Evolutionary conservation across 2,329 filamentous ascomycete genomes (phyloP), one percentile per base, ranked within the genome.

Genomic region (Fusarium setosum): DNA sequence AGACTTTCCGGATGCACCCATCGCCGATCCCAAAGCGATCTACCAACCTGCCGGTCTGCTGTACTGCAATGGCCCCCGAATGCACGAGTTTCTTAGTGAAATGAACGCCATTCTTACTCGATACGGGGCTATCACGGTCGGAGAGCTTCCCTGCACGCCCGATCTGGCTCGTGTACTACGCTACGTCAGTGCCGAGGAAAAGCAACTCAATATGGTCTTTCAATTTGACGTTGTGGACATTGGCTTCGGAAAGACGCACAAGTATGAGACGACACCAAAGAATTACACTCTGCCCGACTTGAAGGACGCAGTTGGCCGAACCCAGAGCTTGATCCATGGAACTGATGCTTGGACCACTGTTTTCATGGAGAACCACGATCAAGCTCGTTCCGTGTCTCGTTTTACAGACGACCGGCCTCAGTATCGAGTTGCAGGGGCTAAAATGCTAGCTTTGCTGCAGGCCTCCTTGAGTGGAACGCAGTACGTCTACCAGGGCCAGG

Each of bases 111-210:
- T 92, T 3, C 78, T 91, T 2, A 78, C 78, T 56, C 77, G 82
- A 42, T 92, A 92, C 73, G 84, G 87, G 56, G 85, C 87, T n/a
- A 86, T 92, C 75, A 92, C 89, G 0, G 89, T 92, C 0, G 90
- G 90, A 47, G 90, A 93, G 75, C 84, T 91, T 23, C 88, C 89
- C 0, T 77, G 85, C 67, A 90, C 89, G 0, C 88, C 86, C 0
- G 84, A 90, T 55, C 81, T 84, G 24, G 74, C 76, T 4, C 80
- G 86, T 34, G 87, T 91, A 2, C 75, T 91, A 8, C 72, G 81
- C 17, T 91, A 90, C 63, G 86, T 91, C 13, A 83, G 84, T 4
- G 83, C 86, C 1, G 76, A 82, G 24, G 84, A 86, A 55, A 83
- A 83, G 59, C 85, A 91, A 74, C 77, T 92, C 47, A 85, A 88